Percentiles rank a stretch among this genome's conserved stretches.
Conservation (phyloP, 169 alveolate genomes). For the Cryptosporidium baileyi region DNA sequence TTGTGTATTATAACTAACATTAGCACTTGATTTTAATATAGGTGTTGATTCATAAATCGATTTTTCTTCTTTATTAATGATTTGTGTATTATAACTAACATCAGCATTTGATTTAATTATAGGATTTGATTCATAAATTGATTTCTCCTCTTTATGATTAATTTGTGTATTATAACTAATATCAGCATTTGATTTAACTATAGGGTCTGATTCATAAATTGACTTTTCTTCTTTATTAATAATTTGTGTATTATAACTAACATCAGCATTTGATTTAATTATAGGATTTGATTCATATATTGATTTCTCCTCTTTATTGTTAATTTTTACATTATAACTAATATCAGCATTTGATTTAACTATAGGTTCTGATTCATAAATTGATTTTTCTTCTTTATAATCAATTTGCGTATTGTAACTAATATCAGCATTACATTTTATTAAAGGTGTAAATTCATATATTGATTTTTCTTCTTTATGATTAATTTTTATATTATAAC, state of each 20-base stretch:
- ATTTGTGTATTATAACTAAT: not conserved
- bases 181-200: constrained; percentile 50
- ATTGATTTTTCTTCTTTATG: not conserved
- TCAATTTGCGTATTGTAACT: too few species aligned
- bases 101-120: constrained; percentile 21
- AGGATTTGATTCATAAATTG: constrained; percentile 41
- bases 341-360: not conserved
- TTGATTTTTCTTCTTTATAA: not conserved
- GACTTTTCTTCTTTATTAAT: not conserved
- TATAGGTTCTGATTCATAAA: not conserved
- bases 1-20: not conserved
- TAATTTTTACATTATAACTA: not conserved
- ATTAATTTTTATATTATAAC: not conserved
- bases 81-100: not conserved
- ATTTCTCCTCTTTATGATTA: not conserved
- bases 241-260: not conserved
- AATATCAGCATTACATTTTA: not conserved
- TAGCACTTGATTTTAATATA: not conserved
- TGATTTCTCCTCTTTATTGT: not conserved
- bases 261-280: constrained; percentile 19
- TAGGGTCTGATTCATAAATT: constrained; percentile 32
- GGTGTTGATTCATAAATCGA: constrained; percentile 31
- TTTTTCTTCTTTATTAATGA: not conserved
- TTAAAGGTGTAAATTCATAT: not conserved
- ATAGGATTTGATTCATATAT: constrained; percentile 38